Percentiles rank a stretch among this genome's conserved stretches.
phyloP scores from a whole-genome alignment of 148 eudicot genomes.

The Chenopodium quinoa region DNA sequence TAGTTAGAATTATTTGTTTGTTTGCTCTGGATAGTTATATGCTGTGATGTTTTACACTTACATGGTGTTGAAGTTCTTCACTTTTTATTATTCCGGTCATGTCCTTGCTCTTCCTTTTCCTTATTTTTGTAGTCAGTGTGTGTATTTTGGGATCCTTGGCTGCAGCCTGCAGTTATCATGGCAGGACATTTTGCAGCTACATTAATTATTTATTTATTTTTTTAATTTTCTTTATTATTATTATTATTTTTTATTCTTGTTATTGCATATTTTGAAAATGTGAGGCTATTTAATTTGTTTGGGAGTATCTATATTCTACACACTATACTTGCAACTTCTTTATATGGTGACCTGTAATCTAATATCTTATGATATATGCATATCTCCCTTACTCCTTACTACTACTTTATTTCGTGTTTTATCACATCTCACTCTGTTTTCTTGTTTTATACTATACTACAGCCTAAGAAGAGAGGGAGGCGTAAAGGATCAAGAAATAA shows the following conservation, averaged over 20 bases:
- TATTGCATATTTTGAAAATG: no score
- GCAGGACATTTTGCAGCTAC: neutral
- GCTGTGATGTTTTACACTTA: neutral
- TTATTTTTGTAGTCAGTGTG: neutral
- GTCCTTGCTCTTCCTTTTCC: neutral
- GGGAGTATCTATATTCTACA: neutral
- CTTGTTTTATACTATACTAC: conserved; percentile 19
- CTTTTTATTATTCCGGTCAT: neutral
- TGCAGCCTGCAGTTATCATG: neutral
- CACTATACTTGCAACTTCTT: neutral
- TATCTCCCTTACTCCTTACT: neutral
- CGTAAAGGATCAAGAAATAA: conserved; percentile 75
- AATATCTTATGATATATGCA: neutral
- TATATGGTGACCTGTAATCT: neutral
- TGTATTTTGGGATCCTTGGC: neutral
- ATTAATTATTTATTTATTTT: no score
- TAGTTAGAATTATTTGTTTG: neutral
- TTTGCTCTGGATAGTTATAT: neutral
- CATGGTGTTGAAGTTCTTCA: neutral
- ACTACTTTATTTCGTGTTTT: neutral
- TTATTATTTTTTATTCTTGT: no score
- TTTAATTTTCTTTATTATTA: no score
- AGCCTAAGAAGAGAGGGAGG: conserved; percentile 73
- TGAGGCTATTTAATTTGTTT: no score
- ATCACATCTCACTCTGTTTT: neutral